A percentile compares a stretch with the other conserved stretches of the same genome.
These are phyloP conservation scores for Neoboletus subvelutipes DNA, from an alignment of 768 basidiomycete genomes.

Conservation along the genomic window DNA sequence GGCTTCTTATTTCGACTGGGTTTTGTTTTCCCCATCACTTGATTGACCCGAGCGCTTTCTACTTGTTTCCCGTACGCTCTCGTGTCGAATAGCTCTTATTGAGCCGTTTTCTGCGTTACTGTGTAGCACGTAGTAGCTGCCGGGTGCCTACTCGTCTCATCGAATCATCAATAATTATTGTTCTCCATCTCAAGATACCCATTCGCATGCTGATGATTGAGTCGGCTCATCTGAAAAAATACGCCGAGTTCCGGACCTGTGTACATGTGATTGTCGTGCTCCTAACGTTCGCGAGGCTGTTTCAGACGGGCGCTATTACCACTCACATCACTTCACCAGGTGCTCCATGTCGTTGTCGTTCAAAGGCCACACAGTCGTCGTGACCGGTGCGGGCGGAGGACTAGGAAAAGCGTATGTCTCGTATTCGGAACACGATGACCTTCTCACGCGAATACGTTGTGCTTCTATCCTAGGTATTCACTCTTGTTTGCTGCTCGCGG, in stretches of 20 bases:
- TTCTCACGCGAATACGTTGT: neutral
- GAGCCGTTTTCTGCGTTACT: constrained; percentile 32
- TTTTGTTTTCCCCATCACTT: constrained; percentile 13
- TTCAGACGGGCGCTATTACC: neutral
- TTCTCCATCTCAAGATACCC: neutral
- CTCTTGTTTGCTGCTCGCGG: constrained; percentile 90
- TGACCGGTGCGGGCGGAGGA: constrained; percentile 96
- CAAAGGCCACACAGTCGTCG: constrained; percentile 86
- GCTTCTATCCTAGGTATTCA: constrained; percentile 62
- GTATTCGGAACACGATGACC: neutral
- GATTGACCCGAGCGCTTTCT: constrained; percentile 29
- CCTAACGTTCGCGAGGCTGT: neutral
- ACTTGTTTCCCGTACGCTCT: constrained; percentile 32
- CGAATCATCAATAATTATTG: constrained; percentile 28
- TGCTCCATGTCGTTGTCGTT: constrained; percentile 57
- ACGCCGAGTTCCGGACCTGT: neutral
- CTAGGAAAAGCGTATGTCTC: constrained; percentile 81
- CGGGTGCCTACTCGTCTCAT: constrained; percentile 32
- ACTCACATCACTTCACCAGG: neutral
- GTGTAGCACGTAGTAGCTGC: constrained; percentile 35
- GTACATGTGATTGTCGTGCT: constrained; percentile 18
- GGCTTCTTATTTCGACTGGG: constrained; percentile 28
- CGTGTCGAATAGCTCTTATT: constrained; percentile 24
- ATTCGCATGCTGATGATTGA: too few species aligned
- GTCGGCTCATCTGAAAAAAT: too few species aligned